Evolutionary conservation across 2,329 filamentous ascomycete genomes (phyloP).

Genomic region (Penicillium verrucosum): DNA sequence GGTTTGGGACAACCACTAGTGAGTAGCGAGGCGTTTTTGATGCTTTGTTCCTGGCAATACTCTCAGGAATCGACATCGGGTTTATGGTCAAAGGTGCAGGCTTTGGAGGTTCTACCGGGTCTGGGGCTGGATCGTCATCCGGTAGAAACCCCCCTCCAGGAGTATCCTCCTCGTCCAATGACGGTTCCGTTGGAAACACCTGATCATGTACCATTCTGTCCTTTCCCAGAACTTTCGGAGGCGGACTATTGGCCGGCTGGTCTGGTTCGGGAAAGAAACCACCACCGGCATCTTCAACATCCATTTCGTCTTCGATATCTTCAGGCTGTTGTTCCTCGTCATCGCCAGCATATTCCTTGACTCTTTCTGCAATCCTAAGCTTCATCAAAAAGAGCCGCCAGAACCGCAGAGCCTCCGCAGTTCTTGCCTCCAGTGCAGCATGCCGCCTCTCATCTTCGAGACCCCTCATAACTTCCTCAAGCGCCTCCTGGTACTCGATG

Average conservation of each 20-base stretch:
- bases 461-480: constrained; percentile 65
- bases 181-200: neutral
- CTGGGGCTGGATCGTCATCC: neutral
- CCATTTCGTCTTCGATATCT: constrained; percentile 37
- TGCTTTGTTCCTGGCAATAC: neutral
- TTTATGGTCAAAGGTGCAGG: neutral
- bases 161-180: neutral
- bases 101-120: neutral
- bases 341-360: constrained; percentile 56
- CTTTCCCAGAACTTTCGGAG: neutral
- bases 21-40: constrained; percentile 24
- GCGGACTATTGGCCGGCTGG: constrained; percentile 10
- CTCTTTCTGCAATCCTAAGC: constrained; percentile 67
- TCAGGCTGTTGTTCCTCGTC: constrained; percentile 38
- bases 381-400: constrained; percentile 62
- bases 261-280: constrained; percentile 40
- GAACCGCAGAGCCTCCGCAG: constrained; percentile 49
- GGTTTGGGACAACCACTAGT: constrained; percentile 31
- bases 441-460: constrained; percentile 65
- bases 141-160: constrained; percentile 5
- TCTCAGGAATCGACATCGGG: neutral
- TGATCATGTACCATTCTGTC: neutral
- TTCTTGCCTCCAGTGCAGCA: constrained; percentile 56
- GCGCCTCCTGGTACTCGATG: constrained; percentile 65
- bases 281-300: constrained; percentile 30